Percentiles rank a stretch among this genome's conserved stretches.
Conservation (phyloP, 1,284 basidiomycete species). For the Neonothopanus nambi region DNA sequence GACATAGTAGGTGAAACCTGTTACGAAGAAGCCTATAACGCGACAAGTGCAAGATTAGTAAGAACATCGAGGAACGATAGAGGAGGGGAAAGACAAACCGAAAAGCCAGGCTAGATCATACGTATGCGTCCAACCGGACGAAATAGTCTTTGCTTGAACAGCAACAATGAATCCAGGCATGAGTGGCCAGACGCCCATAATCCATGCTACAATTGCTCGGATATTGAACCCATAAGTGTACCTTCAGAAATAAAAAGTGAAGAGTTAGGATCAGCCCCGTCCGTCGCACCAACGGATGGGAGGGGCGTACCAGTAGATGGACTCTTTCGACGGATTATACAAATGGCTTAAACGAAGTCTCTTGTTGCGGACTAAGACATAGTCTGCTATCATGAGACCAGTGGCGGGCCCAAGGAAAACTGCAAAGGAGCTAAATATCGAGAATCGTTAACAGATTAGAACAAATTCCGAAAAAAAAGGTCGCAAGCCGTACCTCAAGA, state of each 20-base stretch:
- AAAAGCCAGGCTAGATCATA: constrained; percentile 4
- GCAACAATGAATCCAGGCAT: constrained; percentile 7
- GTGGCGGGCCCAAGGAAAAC: constrained; percentile 9
- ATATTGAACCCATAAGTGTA: constrained; percentile 8
- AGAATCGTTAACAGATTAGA: neutral
- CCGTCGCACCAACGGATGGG: too few species aligned
- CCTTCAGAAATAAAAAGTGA: neutral
- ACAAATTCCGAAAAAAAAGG: neutral
- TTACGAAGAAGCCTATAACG: constrained; percentile 3
- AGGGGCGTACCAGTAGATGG: constrained; percentile 3
- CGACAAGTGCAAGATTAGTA: neutral
- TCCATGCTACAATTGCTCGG: constrained; percentile 2
- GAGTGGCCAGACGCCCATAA: constrained; percentile 8
- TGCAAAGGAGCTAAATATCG: neutral
- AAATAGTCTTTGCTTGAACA: neutral
- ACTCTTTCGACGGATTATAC: neutral
- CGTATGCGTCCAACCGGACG: neutral
- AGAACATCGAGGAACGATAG: neutral
- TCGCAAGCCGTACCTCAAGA: neutral
- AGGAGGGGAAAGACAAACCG: too few species aligned
- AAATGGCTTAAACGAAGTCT: constrained; percentile 1
- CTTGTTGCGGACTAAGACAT: neutral
- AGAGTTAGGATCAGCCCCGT: neutral
- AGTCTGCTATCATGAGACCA: constrained; percentile 5
- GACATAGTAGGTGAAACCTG: neutral